Evolutionary conservation across 2,329 filamentous ascomycete genomes (phyloP), one percentile per base, ranked within the genome.

Genomic region (Pseudogymnoascus sp.): DNA sequence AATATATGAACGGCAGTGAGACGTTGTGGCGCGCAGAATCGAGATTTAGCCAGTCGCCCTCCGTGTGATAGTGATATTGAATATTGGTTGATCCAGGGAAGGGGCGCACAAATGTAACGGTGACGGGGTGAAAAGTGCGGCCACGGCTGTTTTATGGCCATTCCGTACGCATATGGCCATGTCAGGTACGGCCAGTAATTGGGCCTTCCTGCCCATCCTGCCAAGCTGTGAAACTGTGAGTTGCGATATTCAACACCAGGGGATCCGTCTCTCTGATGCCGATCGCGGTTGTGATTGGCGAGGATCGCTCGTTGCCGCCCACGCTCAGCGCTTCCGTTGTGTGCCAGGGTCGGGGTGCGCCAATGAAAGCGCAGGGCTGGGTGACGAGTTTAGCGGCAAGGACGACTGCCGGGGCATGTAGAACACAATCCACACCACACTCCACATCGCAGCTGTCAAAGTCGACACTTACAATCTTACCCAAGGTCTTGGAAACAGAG

Each of bases 141-240:
- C 10, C 50, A 19, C 21, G 50, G 2, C 29, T 56, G 26, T n/a
- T 56, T 56, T 56, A 56, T 56, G 46, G 23, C 5, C 29, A 13
- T 56, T 56, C 23, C 21, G 29, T 33, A 33, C 50, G 26, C 50
- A 33, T 33, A 33, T 19, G 10, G 15, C 13, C n/a, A 33, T 19
- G 29, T 10, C 50, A 56, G 17, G 50, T 5, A 33, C n/a, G 50
- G 50, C 50, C 50, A 33, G 50, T 56, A 56, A 56, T 56, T 56
- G 50, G 50, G 50, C 17, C 50, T 56, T 9, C 29, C 50, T 15
- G 5, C 10, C 26, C 26, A 33, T 33, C 29, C 50, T 15, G 50
- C 50, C 50, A 19, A 56, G 29, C 50, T 56, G 50, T 56, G 50
- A 56, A 56, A 56, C 50, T 56, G 50, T n/a, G n/a, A 56, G n/a